Percentiles rank a stretch among this genome's conserved stretches.
Conservation (phyloP, 129 eudicot genomes). For the Glebionis coronaria region DNA sequence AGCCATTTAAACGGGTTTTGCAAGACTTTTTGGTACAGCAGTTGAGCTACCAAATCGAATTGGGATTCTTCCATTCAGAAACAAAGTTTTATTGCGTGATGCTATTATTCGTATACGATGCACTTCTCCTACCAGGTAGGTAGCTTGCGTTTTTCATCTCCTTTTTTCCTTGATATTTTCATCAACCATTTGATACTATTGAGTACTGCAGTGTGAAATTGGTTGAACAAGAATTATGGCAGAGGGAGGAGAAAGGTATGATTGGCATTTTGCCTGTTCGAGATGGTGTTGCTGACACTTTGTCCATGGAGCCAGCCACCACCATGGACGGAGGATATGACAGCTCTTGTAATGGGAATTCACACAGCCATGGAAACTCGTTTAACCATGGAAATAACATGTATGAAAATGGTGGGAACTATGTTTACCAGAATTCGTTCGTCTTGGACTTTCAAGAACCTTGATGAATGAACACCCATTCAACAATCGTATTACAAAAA, state of each 20-base stretch:
- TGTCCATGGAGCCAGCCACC: slow-evolving; percentile 27
- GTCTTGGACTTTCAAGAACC: slow-evolving; percentile 31
- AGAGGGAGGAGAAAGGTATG: slow-evolving; percentile 94
- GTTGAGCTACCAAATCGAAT: slow-evolving; percentile 79
- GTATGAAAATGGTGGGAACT: slow-evolving; percentile 14
- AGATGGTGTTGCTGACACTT: slow-evolving; percentile 72
- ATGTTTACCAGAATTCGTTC: slow-evolving; percentile 21
- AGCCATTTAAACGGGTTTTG: no score
- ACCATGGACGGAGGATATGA: background rate
- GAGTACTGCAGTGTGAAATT: slow-evolving; percentile 62
- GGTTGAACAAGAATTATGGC: slow-evolving; percentile 99
- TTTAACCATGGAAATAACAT: slow-evolving; percentile 10
- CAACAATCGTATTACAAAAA: slow-evolving; percentile 17
- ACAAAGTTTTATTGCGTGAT: slow-evolving; percentile 89
- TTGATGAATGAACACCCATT: slow-evolving; percentile 28
- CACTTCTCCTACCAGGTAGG: slow-evolving; percentile 99
- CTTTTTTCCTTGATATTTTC: background rate
- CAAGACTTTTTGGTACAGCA: no score
- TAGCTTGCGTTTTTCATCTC: no score
- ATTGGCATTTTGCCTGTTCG: slow-evolving; percentile 93
- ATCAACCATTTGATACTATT: background rate
- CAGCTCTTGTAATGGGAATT: background rate
- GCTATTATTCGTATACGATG: slow-evolving; percentile 80
- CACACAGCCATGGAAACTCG: slow-evolving; percentile 17
- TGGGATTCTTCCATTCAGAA: slow-evolving; percentile 91